These are phyloP conservation scores for Phytophthora fragariaefolia DNA, from an alignment of 352 stramenopile genomes.

Conservation along the genomic window DNA sequence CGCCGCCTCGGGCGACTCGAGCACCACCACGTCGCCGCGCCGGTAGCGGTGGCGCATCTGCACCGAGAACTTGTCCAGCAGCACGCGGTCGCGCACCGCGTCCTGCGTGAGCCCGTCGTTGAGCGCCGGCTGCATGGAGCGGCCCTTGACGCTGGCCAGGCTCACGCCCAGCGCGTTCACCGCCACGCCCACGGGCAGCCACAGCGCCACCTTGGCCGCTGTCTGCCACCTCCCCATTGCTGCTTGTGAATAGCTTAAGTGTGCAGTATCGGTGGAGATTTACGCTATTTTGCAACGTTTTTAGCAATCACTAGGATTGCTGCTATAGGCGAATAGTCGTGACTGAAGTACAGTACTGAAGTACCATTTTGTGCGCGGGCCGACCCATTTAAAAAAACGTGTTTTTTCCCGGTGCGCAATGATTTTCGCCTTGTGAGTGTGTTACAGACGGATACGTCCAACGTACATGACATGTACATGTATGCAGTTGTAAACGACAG, in stretches of 20 bases:
- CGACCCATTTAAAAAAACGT: too few species aligned
- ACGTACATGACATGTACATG: background rate
- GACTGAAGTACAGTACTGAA: constrained; percentile 1
- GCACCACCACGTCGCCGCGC: constrained; percentile 82
- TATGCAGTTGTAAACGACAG: background rate
- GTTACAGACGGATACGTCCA: too few species aligned
- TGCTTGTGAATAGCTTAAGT: too few species aligned
- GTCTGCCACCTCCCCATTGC: constrained; percentile 71
- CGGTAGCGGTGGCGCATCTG: constrained; percentile 69
- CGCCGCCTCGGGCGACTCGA: constrained; percentile 66
- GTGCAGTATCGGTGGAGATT: background rate
- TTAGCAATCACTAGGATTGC: too few species aligned
- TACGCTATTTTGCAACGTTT: constrained; percentile 2
- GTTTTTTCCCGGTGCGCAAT: too few species aligned
- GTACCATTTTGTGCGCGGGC: too few species aligned
- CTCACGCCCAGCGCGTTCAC: constrained; percentile 81
- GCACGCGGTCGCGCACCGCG: constrained; percentile 75
- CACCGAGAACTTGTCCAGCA: constrained; percentile 89
- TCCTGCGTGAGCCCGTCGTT: constrained; percentile 77
- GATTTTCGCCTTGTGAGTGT: too few species aligned
- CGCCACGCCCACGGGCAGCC: constrained; percentile 80
- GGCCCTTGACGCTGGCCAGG: constrained; percentile 73
- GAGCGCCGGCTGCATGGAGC: constrained; percentile 85
- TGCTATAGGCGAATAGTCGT: background rate
- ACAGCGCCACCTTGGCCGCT: constrained; percentile 66